These are phyloP conservation scores for Anacardium occidentale DNA, from an alignment of 345 rosid species.

Conservation along the genomic window DNA sequence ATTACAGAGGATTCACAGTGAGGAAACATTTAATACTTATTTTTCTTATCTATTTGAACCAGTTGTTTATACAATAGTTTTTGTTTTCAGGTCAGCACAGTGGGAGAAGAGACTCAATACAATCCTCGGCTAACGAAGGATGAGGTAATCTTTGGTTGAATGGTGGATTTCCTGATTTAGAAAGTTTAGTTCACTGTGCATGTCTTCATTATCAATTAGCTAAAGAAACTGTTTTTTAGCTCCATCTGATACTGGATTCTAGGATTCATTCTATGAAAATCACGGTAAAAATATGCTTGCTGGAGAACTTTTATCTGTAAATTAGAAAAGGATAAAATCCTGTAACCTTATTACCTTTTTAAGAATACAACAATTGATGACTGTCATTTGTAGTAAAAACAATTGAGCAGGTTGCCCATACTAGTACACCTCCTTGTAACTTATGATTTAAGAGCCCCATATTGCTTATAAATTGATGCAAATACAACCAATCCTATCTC, in stretches of 20 bases:
- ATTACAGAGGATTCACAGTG: conserved; percentile 88
- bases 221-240: neutral
- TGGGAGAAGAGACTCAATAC: conserved; percentile 78
- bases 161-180: conserved; percentile 6
- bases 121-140: conserved; percentile 85
- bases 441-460: neutral
- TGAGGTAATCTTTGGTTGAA: conserved; percentile 42
- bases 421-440: neutral
- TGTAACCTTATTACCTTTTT: neutral
- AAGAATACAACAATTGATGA: neutral
- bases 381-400: neutral
- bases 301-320: neutral
- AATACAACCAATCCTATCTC: neutral
- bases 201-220: neutral
- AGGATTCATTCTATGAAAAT: neutral
- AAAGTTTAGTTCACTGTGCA: neutral
- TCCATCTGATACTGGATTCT: neutral
- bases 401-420: neutral
- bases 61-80: conserved; percentile 19
- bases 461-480: neutral
- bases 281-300: neutral
- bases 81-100: conserved; percentile 73
- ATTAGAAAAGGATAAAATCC: neutral
- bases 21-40: conserved; percentile 20
- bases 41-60: neutral